phyloP scores from a whole-genome alignment of 768 basidiomycete genomes.

The Auricularia heimuer region DNA sequence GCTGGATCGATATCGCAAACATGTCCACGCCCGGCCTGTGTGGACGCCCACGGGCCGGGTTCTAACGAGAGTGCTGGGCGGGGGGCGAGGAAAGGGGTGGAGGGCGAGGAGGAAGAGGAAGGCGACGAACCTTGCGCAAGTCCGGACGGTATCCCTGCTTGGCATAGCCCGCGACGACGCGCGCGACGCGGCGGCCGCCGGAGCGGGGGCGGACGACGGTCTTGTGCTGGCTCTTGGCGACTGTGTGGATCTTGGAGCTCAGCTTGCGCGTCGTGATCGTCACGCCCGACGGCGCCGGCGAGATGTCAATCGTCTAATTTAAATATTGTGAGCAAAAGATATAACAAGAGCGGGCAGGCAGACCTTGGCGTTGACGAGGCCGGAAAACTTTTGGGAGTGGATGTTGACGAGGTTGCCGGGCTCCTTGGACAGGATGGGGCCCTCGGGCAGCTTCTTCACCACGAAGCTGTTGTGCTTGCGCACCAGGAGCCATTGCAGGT shows the following conservation, averaged over 20 bases:
- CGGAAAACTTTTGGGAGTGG: conserved; percentile 90
- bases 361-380: conserved; percentile 77
- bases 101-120: not conserved
- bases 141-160: conserved; percentile 71
- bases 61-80: conserved; percentile 74
- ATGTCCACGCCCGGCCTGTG: conserved; percentile 88
- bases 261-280: conserved; percentile 57
- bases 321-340: not conserved
- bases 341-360: conserved; percentile 6
- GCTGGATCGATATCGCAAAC: conserved; percentile 61
- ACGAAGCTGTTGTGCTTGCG: conserved; percentile 80
- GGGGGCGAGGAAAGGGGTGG: not conserved
- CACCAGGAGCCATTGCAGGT: conserved; percentile 90
- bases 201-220: conserved; percentile 56
- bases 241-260: conserved; percentile 42
- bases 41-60: conserved; percentile 50
- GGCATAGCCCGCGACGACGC: conserved; percentile 47
- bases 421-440: conserved; percentile 78
- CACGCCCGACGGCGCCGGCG: conserved; percentile 38
- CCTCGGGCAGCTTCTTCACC: conserved; percentile 65
- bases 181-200: conserved; percentile 55
- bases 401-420: conserved; percentile 78
- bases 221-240: conserved; percentile 38
- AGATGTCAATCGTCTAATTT: conserved; percentile 54
- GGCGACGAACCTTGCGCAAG: conserved; percentile 56